Percentiles rank a stretch among this genome's conserved stretches.
These are phyloP conservation scores for Aspergillus piperis DNA, from an alignment of 2,329 filamentous ascomycete genomes.

Conservation along the genomic window DNA sequence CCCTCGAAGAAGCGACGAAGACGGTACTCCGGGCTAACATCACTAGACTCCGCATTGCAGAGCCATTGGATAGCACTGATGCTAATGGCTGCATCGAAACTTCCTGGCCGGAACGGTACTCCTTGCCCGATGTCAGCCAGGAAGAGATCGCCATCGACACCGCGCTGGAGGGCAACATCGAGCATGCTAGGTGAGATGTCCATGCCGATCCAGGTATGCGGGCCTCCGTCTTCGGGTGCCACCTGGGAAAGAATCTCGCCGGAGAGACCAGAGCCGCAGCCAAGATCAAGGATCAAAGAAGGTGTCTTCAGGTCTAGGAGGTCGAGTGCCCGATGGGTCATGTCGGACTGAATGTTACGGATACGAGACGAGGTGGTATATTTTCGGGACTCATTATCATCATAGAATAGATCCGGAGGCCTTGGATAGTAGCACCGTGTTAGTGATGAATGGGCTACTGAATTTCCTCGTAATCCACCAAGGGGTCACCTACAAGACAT, in stretches of 20 bases:
- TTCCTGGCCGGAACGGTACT: constrained; percentile 86
- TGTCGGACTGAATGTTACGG: constrained; percentile 88
- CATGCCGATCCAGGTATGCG: constrained; percentile 96
- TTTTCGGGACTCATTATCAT: constrained; percentile 92
- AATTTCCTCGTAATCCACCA: neutral
- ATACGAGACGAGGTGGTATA: constrained; percentile 97
- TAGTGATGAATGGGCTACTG: constrained; percentile 15
- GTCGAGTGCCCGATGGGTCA: constrained; percentile 91
- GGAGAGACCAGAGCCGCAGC: constrained; percentile 90
- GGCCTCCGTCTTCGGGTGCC: constrained; percentile 69
- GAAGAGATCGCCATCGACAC: constrained; percentile 90
- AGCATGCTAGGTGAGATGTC: constrained; percentile 95
- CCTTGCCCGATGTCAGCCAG: constrained; percentile 95
- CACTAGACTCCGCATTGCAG: constrained; percentile 89
- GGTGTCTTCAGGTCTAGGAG: constrained; percentile 79
- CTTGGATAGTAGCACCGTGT: constrained; percentile 47
- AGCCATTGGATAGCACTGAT: constrained; percentile 98
- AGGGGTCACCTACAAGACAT: constrained; percentile 67
- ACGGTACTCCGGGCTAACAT: constrained; percentile 76
- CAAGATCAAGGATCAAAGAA: constrained; percentile 91
- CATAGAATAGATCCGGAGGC: constrained; percentile 95
- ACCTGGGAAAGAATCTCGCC: constrained; percentile 88
- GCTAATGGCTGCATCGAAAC: constrained; percentile 91
- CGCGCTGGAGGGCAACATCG: constrained; percentile 86
- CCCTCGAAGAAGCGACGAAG: constrained; percentile 89